Base-by-base conservation (phyloP, 495 filamentous ascomycete genomes). In the Hypoxylon lienhwacheense region DNA sequence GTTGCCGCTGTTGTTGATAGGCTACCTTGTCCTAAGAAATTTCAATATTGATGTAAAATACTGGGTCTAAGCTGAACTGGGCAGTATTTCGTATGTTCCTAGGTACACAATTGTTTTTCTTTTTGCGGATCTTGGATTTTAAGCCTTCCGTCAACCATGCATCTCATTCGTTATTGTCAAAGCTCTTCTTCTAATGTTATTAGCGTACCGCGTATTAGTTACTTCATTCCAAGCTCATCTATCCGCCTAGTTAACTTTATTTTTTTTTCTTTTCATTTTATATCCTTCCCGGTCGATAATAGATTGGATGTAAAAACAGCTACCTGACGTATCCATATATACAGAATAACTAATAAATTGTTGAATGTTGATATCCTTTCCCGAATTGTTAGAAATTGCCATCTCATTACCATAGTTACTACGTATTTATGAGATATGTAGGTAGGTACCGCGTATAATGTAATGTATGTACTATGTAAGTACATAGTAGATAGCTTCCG, bases 141-240 rank as follows among this genome's bases (percentile, higher is more conserved):
- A 43, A 25, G 29, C 24, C 31, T 44, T 43, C 37, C 21, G 21
- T 59, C 37, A 25, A 59, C n/a, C n/a, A n/a, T n/a, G n/a, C n/a
- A 22, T 49, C 12, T 36, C 14, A 54, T 48, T 54, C 33, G 35
- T 28, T 39, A 35, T 26, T 44, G 37, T 24, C 32, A 39, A 34
- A 34, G 26, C 26, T 43, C 37, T 39, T 49, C 42, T 49, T 45
- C 36, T n/a, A 36, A 28, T 6, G 28, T n/a, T 7, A 11, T n/a
- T 31, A 31, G 15, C 24, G 12, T 7, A 45, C 43, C 37, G 43
- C 37, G 48, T 53, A 48, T 43, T 47, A 25, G 14, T 52, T 35
- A 48, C 32, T 48, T 59, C 49, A 53, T 59, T 59, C 47, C 47
- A 59, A 43, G 28, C 43, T 53, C 34, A 41, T 37, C 21, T 37